Percentiles rank a stretch among this genome's conserved stretches.
phyloP scores from a whole-genome alignment of 2,329 filamentous ascomycete species.

The Paecilomyces variotii region DNA sequence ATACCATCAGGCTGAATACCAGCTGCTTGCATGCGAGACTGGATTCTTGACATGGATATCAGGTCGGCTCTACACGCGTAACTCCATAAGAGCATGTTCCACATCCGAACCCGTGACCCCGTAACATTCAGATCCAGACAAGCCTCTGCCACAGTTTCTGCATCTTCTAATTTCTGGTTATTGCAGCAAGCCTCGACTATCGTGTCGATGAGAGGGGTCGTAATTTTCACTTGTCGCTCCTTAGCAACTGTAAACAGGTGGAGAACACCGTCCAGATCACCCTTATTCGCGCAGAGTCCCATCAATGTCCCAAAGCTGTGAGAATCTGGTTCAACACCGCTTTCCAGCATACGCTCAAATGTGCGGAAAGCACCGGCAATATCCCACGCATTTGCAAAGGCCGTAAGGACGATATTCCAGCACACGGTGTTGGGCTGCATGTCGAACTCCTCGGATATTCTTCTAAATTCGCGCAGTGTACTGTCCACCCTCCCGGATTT shows the following conservation, averaged over 20 bases:
- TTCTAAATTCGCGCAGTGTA: slow-evolving; percentile 54
- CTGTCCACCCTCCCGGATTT: slow-evolving; percentile 56
- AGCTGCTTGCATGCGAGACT: slow-evolving; percentile 47
- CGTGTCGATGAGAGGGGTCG: slow-evolving; percentile 52
- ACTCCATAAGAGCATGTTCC: slow-evolving; percentile 68
- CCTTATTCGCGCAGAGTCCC: slow-evolving; percentile 59
- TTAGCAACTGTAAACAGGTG: slow-evolving; percentile 58
- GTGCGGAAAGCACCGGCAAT: slow-evolving; percentile 56
- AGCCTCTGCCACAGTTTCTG: slow-evolving; percentile 52
- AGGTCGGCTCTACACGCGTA: slow-evolving; percentile 58
- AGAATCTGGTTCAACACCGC: slow-evolving; percentile 46
- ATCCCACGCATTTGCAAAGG: slow-evolving; percentile 59
- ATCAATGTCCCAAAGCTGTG: slow-evolving; percentile 67
- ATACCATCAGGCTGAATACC: slow-evolving; percentile 46
- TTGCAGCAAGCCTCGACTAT: slow-evolving; percentile 62
- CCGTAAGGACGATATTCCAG: slow-evolving; percentile 73
- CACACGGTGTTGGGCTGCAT: slow-evolving; percentile 50
- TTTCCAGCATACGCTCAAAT: slow-evolving; percentile 54
- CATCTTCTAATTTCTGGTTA: slow-evolving; percentile 47
- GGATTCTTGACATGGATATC: slow-evolving; percentile 44
- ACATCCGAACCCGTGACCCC: slow-evolving; percentile 55
- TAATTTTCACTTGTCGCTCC: slow-evolving; percentile 42
- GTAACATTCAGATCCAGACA: slow-evolving; percentile 45
- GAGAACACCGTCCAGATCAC: slow-evolving; percentile 63
- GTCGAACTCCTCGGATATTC: slow-evolving; percentile 50